These are phyloP conservation scores for Cystobasidium slooffiae DNA, from an alignment of 1,284 basidiomycete species.

Conservation along the genomic window DNA sequence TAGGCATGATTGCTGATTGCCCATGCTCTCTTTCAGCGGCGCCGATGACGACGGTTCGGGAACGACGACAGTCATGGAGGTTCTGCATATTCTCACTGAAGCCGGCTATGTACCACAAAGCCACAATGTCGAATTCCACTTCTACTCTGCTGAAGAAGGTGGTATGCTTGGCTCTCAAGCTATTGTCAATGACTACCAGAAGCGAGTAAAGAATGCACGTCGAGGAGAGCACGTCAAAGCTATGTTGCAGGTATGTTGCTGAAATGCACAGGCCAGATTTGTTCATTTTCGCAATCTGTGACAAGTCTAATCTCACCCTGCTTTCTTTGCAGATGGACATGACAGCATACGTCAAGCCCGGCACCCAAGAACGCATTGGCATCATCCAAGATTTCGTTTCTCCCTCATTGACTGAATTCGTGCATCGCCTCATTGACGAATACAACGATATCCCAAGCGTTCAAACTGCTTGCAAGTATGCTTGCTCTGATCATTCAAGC, in stretches of 20 bases:
- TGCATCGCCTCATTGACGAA: constrained; percentile 69
- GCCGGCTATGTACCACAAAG: constrained; percentile 72
- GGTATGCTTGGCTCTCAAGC: constrained; percentile 88
- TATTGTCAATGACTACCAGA: constrained; percentile 76
- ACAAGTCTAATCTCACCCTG: neutral
- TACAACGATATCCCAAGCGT: constrained; percentile 63
- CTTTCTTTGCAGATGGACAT: constrained; percentile 69
- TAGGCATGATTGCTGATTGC: neutral
- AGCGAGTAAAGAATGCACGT: constrained; percentile 65
- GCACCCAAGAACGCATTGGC: constrained; percentile 83
- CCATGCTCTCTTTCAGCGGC: neutral
- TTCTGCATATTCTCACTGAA: constrained; percentile 80
- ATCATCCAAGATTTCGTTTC: constrained; percentile 88
- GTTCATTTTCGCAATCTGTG: neutral
- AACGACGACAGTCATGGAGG: constrained; percentile 86
- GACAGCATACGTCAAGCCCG: constrained; percentile 91
- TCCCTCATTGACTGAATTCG: constrained; percentile 70
- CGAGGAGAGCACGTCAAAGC: constrained; percentile 58
- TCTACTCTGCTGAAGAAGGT: constrained; percentile 64
- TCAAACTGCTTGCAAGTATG: constrained; percentile 80
- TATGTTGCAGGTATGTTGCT: constrained; percentile 67
- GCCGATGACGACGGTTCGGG: constrained; percentile 88
- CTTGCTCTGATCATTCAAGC: constrained; percentile 73
- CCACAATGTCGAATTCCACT: constrained; percentile 88
- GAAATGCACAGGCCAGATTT: neutral